Conservation (phyloP, 345 rosid species). For the Pistacia atlantica region DNA sequence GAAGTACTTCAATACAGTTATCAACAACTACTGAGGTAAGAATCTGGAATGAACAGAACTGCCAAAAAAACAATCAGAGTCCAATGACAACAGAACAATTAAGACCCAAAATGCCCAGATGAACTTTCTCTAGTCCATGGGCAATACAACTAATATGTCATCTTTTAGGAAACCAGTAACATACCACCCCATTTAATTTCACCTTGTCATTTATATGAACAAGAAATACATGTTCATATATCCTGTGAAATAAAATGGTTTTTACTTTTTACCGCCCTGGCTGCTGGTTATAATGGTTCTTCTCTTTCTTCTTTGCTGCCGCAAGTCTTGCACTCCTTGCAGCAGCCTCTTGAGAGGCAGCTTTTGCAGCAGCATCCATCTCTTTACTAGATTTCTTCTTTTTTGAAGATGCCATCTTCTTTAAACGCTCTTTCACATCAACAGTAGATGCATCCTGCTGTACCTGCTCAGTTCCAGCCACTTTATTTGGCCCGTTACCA, state of each 20-base stretch:
- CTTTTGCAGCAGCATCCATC: conserved; percentile 63
- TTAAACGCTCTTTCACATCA: conserved; percentile 60
- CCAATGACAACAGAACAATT: conserved; percentile 24
- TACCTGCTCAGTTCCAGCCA: conserved; percentile 32
- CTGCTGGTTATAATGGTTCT: conserved; percentile 79
- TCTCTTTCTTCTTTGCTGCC: conserved; percentile 76
- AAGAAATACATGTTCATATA: conserved; percentile 33
- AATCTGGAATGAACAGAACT: conserved; percentile 33
- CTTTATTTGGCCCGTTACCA: conserved; percentile 32
- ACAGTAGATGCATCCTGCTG: conserved; percentile 46
- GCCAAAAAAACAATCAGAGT: conserved; percentile 17
- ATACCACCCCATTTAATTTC: conserved; percentile 21
- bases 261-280: conserved; percentile 48
- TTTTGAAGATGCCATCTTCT: conserved; percentile 55
- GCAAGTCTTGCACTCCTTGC: conserved; percentile 77
- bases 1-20: conserved; percentile 3
- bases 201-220: conserved; percentile 35
- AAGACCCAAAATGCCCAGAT: conserved; percentile 23
- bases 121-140: conserved; percentile 11
- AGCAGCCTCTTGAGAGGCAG: conserved; percentile 74
- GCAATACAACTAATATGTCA: conserved; percentile 27
- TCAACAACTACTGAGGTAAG: conserved; percentile 18
- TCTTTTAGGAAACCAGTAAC: conserved; percentile 15
- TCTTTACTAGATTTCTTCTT: conserved; percentile 69
- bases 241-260: background rate